Evolutionary conservation across 257 asterid species (phyloP).

Genomic region (Ophiorrhiza pumila): DNA sequence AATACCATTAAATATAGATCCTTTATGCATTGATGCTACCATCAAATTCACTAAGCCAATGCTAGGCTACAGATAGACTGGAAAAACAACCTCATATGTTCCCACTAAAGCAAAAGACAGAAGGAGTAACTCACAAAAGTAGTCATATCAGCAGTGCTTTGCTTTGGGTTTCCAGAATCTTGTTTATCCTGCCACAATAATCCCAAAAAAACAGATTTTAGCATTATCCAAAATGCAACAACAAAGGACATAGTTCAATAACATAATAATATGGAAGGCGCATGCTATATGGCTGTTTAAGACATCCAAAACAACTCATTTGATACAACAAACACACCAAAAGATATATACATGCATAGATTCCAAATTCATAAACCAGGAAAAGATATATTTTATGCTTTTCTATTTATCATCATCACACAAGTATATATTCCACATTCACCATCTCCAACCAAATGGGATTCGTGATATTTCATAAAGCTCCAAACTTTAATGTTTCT

Average conservation of each 20-base stretch:
- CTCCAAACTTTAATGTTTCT: not conserved
- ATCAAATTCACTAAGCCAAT: not conserved
- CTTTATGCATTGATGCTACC: not conserved
- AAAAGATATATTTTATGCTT: too few relatives aligned
- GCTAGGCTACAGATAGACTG: not conserved
- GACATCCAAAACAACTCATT: not conserved
- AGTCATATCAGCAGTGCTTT: constrained; percentile 24
- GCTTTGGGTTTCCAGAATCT: constrained; percentile 20
- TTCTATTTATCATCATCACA: not conserved
- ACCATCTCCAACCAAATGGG: too few relatives aligned
- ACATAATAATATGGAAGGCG: not conserved
- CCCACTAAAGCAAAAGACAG: not conserved
- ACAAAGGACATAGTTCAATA: not conserved
- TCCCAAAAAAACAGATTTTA: constrained; percentile 13
- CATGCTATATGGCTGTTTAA: not conserved
- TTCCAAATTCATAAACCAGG: not conserved
- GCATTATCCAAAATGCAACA: not conserved
- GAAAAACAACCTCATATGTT: not conserved
- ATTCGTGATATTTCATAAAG: not conserved
- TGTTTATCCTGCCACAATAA: constrained; percentile 18
- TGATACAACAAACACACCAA: not conserved
- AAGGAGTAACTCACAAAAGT: constrained; percentile 16
- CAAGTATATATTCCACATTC: too few relatives aligned
- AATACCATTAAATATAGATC: too few relatives aligned
- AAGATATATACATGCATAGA: not conserved